Base-by-base conservation (phyloP, 148 eudicot species). In the Chenopodium suecicum region DNA sequence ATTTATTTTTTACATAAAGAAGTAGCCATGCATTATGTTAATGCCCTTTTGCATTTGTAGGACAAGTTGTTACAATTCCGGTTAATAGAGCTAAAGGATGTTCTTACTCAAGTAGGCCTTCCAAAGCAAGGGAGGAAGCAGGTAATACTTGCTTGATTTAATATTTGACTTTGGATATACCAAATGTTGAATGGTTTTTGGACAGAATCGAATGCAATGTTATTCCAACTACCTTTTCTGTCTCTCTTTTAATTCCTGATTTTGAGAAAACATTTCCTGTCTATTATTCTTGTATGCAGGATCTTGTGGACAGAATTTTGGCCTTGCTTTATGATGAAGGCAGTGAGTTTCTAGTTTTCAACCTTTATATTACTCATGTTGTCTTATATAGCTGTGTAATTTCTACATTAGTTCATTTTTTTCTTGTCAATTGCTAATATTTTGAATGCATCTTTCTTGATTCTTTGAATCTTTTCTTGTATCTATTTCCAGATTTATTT, bases 251-350 rank as follows among this genome's bases (percentile, higher is more conserved):
- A 37, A 12, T 50, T 25, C 7, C 31, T 4, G 32, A 27, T 14
- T 73, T 29, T 80, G 29, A n/a, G 14, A 44, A 80, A 37, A 23
- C 11, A 22, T 41, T 31, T 75, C 31, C 2, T 70, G 29, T 77
- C 66, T 10, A 16, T 34, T 74, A 78, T 73, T 75, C 47, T 69
- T 58, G 67, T 71, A 83, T 80, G 85, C 82, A 95, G 98, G 98
- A 95, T 85, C 96, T 95, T 65, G 76, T 86, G 75, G 98, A 93
- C 82, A 86, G 96, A 80, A 88, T 95, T 81, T 29, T 92, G 87
- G 91, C 92, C 71, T 85, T 88, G 78, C 90, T 95, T 79, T 89
- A 89, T 56, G 91, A 90, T 80, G 98, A 93, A 78, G 91, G 92
- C 88, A 96, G 98, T 94, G 85, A 91, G 90, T 88, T 76, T 31